Evolutionary conservation across 768 basidiomycete species (phyloP), one percentile per base, ranked within the genome.

Genomic region (Tephrocybe sp.): DNA sequence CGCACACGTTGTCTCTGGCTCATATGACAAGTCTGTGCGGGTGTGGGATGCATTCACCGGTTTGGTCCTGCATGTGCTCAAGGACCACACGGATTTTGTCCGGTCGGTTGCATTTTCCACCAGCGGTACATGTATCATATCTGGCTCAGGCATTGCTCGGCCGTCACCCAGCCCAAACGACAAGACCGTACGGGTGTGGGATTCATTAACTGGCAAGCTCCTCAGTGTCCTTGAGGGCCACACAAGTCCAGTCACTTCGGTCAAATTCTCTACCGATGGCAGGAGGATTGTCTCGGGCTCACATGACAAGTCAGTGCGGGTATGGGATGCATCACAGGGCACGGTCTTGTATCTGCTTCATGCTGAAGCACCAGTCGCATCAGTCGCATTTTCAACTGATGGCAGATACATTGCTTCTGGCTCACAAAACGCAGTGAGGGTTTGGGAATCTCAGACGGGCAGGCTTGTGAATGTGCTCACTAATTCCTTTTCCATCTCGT

Each of bases 231-330:
- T 34, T 7, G 13, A 34, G 33, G 33, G 33, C 5, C 33, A 34
- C 13, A 34, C 39, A 19, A 19, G 42, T 12, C 3, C 3, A 1
- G 22, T 52, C 8, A 25, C 1, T 3, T 46, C 30, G 19, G 50
- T 52, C 9, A 40, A 38, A 19, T 46, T 52, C 24, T 52, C 50
- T 5, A 30, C 27, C 34, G 39, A 47, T 52, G 51, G 51, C 15
- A 40, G 10, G 10, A 21, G 18, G 7, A 47, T 43, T 37, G 40
- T 24, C 4, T 52, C 51, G 9, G 40, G 45, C n/a, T 52, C 45
- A 12, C 9, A 29, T 21, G 40, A 52, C n/a, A 36, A 22, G n/a
- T 47, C 39, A 9, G 15, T 47, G 10, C 33, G 38, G 16, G n/a
- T 52, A 12, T 52, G 45, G 51, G 25, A 47, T 47, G 25, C 33